Base-by-base conservation (phyloP, 768 basidiomycete species). In the Multifurca ochricompacta region DNA sequence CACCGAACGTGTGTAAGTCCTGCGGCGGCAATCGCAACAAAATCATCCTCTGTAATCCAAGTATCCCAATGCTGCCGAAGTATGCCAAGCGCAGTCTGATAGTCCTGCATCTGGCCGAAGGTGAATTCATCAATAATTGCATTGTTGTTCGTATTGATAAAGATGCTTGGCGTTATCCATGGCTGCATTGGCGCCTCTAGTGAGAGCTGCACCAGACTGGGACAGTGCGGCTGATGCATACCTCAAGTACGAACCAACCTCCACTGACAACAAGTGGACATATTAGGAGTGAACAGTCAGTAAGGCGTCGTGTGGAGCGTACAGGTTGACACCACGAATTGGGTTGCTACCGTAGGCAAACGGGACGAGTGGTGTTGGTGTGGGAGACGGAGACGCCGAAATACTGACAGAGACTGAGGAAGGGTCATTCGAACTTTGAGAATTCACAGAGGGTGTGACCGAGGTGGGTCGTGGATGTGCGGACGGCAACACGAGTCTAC, bases 161-260 rank as follows among this genome's bases (percentile, higher is more conserved):
- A 88, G 10, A 87, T 71, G 61, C 82, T 84, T 1, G 86, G 86
- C 2, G 83, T 87, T 51, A 88, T 87, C 86, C 86, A 87, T 30
- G 85, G 84, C 81, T 86, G 54, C 11, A 51, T 36, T 36, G 16
- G 31, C 28, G 39, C 40, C 48, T 36, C 8, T 45, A 34, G 31
- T 28, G 42, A 44, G 21, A 10, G 27, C 19, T 31, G 30, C 4
- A 40, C n/a, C 23, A 19, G 8, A 21, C 23, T 13, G 27, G 21
- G 10, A 46, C 34, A 34, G 37, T 11, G 31, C 27, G 46, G 18
- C 11, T 13, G 16, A 45, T 9, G 42, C 68, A 40, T 43, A 77
- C 79, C 70, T 83, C 81, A 2, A 83, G 67, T 14, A 83, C 78
- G 54, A 83, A 75, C 82, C 81, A 82, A 1, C 81, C 81, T 14